Conservation (phyloP, 495 filamentous ascomycete genomes). For the Tuber magnatum region DNA sequence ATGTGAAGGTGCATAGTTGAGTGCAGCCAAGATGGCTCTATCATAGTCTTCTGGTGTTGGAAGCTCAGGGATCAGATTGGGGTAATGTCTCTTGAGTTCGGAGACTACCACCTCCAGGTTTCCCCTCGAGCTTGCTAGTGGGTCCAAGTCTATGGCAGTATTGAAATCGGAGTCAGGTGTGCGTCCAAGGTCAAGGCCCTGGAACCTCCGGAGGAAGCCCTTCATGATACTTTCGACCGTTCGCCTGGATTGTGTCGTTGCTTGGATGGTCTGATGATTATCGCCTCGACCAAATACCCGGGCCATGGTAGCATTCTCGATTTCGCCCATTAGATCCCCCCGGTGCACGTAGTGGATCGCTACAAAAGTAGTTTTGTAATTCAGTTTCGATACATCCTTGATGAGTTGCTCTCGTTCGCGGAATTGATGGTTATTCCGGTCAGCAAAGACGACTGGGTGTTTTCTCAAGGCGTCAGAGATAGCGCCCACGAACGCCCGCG, state of each 20-base stretch:
- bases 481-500: conserved; percentile 57
- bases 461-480: conserved; percentile 55
- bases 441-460: conserved; percentile 71
- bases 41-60: conserved; percentile 71
- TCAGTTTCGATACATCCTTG: conserved; percentile 58
- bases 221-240: conserved; percentile 91
- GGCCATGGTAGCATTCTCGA: conserved; percentile 65
- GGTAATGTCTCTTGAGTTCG: conserved; percentile 63
- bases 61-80: conserved; percentile 62
- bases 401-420: conserved; percentile 84
- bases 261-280: conserved; percentile 96
- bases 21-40: conserved; percentile 64
- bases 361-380: conserved; percentile 63
- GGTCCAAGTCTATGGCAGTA: conserved; percentile 75
- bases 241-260: conserved; percentile 55
- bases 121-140: conserved; percentile 62
- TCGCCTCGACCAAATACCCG: conserved; percentile 81
- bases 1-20: conserved; percentile 46
- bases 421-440: conserved; percentile 85
- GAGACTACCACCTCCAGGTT: conserved; percentile 78
- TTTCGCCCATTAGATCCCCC: conserved; percentile 49
- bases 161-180: conserved; percentile 73
- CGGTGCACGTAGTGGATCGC: conserved; percentile 82
- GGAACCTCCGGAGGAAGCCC: conserved; percentile 79
- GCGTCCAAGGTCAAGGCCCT: conserved; percentile 57